A percentile compares a stretch with the other conserved stretches of the same genome.
These are phyloP conservation scores for Xylaria acuta DNA, from an alignment of 495 filamentous ascomycete species.

Conservation along the genomic window DNA sequence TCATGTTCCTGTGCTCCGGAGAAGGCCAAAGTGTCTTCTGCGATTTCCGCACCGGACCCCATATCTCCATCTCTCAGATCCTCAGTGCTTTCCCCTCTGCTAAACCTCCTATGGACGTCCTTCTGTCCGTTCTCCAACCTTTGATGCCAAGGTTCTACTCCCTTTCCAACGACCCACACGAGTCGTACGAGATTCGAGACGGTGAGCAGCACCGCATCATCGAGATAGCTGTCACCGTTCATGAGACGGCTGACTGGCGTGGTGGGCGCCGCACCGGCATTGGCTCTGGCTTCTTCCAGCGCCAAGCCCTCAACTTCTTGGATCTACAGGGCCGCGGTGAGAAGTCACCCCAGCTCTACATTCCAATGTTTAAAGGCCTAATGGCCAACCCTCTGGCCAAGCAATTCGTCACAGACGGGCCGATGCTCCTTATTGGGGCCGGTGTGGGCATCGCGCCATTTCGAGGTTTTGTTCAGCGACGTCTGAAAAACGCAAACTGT, in stretches of 20 bases:
- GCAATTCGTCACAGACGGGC: conserved; percentile 88
- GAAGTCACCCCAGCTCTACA: conserved; percentile 64
- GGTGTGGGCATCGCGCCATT: conserved; percentile 97
- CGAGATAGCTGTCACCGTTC: conserved; percentile 93
- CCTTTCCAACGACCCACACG: conserved; percentile 91
- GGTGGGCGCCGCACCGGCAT: conserved; percentile 70
- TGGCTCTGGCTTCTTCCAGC: conserved; percentile 85
- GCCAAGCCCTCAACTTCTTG: conserved; percentile 72
- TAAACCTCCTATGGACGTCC: conserved; percentile 80
- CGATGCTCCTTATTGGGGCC: conserved; percentile 96
- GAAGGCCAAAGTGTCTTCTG: conserved; percentile 94
- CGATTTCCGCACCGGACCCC: conserved; percentile 88
- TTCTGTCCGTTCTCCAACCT: conserved; percentile 80
- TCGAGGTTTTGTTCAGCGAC: conserved; percentile 94
- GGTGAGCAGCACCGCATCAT: conserved; percentile 79
- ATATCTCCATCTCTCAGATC: conserved; percentile 83
- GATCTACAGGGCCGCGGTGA: conserved; percentile 65
- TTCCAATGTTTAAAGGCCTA: conserved; percentile 98
- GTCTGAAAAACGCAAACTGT: conserved; percentile 93
- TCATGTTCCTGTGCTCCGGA: conserved; percentile 83
- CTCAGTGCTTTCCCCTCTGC: conserved; percentile 91
- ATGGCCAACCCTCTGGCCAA: conserved; percentile 96
- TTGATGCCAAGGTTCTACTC: conserved; percentile 99
- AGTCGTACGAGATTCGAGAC: conserved; percentile 72
- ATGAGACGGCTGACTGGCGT: conserved; percentile 83